Evolutionary conservation across 768 basidiomycete species (phyloP), one percentile per base, ranked within the genome.

Genomic region (Boletales sp.): DNA sequence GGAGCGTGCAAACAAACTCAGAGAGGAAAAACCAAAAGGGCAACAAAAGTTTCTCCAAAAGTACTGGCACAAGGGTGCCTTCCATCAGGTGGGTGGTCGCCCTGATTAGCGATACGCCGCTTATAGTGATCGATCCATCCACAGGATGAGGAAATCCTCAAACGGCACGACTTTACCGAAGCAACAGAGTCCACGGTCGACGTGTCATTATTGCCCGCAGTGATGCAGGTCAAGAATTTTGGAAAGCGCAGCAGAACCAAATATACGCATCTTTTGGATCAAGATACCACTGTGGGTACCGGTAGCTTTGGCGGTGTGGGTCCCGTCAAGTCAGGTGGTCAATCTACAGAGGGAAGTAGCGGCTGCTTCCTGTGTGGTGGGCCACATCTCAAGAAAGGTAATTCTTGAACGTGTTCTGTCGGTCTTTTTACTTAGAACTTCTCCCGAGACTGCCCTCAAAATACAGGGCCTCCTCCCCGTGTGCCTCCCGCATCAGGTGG

Each of bases 51-150:
- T 98, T 71, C 69, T 98, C 54, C 94, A 98, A 67, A 98, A 97
- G 70, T 99, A 97, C 67, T 98, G 93, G 84, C 97, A 99, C 74
- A 97, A 95, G 70, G 97, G 97, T 60, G 97, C 95, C 52, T 99
- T 98, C 76, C 93, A 97, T 67, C 91, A 94, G 80, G 94, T 90
- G 51, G 30, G 77, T 63, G 11, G 37, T 39, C 52, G 38, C 17
- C 13, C 34, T 27, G 24, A 27, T 34, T 34, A 15, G 13, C 39
- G 37, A 51, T 12, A n/a, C 48, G 51, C 19, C 45, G 29, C 45
- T 32, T 46, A 36, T 35, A 47, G 18, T 68, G 43, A 66, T 44
- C 27, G 18, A 15, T 42, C 8, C 66, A 31, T 51, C 67, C 54
- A 35, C 63, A 89, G 93, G 95, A 97, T 67, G 82, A 84, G 48